Percentiles rank a stretch among this genome's conserved stretches.
Evolutionary conservation across 208 protist genomes (phyloP).

Genomic region (Leishmania gerbilli): DNA sequence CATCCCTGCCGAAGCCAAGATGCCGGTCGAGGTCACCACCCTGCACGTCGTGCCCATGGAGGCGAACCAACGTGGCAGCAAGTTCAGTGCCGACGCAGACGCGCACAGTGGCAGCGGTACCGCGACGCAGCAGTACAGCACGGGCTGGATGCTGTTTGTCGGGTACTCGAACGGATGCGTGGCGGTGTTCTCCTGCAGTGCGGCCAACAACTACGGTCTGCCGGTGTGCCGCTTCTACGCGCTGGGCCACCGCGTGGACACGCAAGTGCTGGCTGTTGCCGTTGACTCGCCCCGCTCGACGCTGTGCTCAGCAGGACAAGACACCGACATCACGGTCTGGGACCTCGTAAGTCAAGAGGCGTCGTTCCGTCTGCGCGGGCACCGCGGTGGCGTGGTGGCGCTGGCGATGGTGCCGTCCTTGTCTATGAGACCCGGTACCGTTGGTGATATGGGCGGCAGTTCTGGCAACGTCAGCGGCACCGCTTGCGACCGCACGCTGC

Average conservation of each 20-base stretch:
- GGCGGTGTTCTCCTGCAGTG: conserved; percentile 70
- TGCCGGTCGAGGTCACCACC: conserved; percentile 80
- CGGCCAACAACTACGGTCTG: conserved; percentile 80
- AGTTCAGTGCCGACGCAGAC: background rate
- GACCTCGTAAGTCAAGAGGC: conserved; percentile 91
- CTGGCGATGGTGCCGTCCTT: conserved; percentile 57
- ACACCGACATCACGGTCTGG: conserved; percentile 99
- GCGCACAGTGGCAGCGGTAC: background rate
- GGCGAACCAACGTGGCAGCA: background rate
- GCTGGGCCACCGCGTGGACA: conserved; percentile 83
- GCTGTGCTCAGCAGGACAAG: conserved; percentile 92
- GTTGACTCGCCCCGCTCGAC: conserved; percentile 48
- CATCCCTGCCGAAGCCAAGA: conserved; percentile 71
- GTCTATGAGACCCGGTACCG: background rate
- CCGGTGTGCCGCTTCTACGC: conserved; percentile 84
- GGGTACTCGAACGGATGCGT: conserved; percentile 89
- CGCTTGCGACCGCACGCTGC: conserved; percentile 28
- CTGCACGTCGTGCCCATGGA: conserved; percentile 62
- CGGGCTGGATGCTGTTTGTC: conserved; percentile 76
- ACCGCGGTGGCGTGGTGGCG: conserved; percentile 80
- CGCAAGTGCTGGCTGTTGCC: conserved; percentile 86
- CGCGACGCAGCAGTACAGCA: background rate
- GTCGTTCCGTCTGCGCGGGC: conserved; percentile 81
- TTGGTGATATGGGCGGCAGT: background rate
- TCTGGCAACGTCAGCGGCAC: background rate